Conservation (phyloP, 2,329 filamentous ascomycete genomes). For the Phyllosticta citribraziliensis region DNA sequence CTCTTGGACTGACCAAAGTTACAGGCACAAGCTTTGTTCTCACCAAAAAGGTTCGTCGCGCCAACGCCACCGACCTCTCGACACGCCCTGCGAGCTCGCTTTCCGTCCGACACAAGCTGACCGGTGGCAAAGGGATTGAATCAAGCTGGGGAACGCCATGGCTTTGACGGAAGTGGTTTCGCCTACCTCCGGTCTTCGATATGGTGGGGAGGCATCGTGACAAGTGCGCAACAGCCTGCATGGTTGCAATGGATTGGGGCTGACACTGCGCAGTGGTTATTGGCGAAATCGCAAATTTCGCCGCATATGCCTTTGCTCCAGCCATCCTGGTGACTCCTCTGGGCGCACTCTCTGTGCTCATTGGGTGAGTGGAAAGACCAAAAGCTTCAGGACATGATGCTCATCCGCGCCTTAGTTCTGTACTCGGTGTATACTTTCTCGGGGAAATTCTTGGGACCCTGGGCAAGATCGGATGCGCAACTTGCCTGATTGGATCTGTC, state of each 20-base stretch:
- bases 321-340: conserved; percentile 97
- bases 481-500: conserved; percentile 89
- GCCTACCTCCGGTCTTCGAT: conserved; percentile 88
- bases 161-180: conserved; percentile 94
- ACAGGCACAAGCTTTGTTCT: conserved; percentile 94
- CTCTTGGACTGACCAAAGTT: conserved; percentile 12
- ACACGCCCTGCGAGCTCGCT: background rate
- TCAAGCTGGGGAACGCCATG: conserved; percentile 81
- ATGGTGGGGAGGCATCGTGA: conserved; percentile 93
- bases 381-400: conserved; percentile 8
- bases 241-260: conserved; percentile 1
- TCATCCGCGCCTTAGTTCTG: conserved; percentile 46
- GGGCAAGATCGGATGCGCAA: conserved; percentile 90
- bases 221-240: conserved; percentile 49
- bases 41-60: conserved; percentile 74
- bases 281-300: conserved; percentile 94
- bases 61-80: background rate
- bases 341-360: conserved; percentile 86
- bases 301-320: conserved; percentile 93
- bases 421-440: conserved; percentile 89
- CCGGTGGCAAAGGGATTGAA: conserved; percentile 59
- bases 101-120: conserved; percentile 13
- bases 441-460: conserved; percentile 81
- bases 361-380: conserved; percentile 47
- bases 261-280: conserved; percentile 58